phyloP scores from a whole-genome alignment of 768 basidiomycete species.

The Tulasnella sp. region DNA sequence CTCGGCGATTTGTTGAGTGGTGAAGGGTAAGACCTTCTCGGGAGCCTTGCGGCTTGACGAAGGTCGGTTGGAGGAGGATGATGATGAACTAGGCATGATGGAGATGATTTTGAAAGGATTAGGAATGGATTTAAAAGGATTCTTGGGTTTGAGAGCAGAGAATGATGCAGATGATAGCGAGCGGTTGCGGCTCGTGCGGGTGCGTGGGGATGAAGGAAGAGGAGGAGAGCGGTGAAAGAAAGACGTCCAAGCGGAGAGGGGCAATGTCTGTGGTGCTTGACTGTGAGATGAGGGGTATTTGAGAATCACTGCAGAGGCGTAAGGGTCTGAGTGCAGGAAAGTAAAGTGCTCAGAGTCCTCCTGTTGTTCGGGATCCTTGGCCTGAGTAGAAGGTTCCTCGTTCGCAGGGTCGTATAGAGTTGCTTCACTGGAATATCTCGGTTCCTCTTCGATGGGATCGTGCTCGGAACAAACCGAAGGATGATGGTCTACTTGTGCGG shows the following conservation, averaged over 20 bases:
- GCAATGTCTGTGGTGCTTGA: background rate
- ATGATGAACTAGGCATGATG: background rate
- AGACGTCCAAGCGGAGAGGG: too few relatives aligned
- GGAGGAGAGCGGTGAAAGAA: background rate
- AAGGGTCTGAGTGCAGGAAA: conserved; percentile 10
- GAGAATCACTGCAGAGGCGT: background rate
- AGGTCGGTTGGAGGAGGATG: background rate
- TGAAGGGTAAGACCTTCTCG: conserved; percentile 16
- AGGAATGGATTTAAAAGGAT: background rate
- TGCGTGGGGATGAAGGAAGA: background rate
- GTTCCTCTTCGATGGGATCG: background rate
- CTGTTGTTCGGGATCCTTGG: background rate
- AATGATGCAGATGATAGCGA: background rate
- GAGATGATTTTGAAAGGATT: background rate
- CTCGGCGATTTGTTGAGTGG: conserved; percentile 11
- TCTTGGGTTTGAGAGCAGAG: conserved; percentile 3
- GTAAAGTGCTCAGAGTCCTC: conserved; percentile 6
- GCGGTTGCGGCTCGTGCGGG: background rate
- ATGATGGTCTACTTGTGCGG: background rate
- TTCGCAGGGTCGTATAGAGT: conserved; percentile 1
- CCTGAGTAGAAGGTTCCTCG: background rate
- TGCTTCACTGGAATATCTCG: conserved; percentile 1
- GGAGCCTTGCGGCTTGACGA: background rate
- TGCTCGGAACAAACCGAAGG: background rate
- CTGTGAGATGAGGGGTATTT: background rate